These are phyloP conservation scores for Gaeumannomyces sp. DNA, from an alignment of 2,329 filamentous ascomycete species.

Conservation along the genomic window DNA sequence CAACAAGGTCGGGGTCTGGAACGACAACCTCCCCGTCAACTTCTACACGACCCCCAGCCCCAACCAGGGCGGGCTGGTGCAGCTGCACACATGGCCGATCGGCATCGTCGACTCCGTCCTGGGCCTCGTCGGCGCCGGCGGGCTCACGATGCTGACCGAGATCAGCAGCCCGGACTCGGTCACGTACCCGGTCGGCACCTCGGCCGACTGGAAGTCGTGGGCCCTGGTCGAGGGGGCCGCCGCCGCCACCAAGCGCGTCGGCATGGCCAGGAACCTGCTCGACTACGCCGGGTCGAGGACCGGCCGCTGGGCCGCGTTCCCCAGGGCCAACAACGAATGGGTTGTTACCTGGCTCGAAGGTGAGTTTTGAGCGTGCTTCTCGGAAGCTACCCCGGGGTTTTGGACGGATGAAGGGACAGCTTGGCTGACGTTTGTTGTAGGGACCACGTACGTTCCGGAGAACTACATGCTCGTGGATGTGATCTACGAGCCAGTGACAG, in stretches of 20 bases:
- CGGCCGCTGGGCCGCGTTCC: conserved; percentile 7
- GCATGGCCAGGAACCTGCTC: not conserved
- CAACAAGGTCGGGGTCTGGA: conserved; percentile 27
- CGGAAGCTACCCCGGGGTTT: too few species aligned
- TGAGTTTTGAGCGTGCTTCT: not conserved
- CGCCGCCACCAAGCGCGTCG: conserved; percentile 9
- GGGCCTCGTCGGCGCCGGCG: conserved; percentile 28
- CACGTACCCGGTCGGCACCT: conserved; percentile 20
- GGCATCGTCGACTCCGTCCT: conserved; percentile 30
- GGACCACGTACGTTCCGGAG: not conserved
- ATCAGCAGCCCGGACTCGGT: conserved; percentile 25
- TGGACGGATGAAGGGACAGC: not conserved
- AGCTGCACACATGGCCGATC: conserved; percentile 32
- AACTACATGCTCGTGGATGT: conserved; percentile 4
- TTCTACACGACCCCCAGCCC: conserved; percentile 22
- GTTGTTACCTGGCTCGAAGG: conserved; percentile 7
- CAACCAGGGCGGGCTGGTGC: conserved; percentile 20
- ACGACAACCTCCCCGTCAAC: conserved; percentile 16
- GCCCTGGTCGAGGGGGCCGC: conserved; percentile 17
- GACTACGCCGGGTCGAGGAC: conserved; percentile 1
- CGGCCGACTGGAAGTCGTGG: conserved; percentile 30
- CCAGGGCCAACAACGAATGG: not conserved
- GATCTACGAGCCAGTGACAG: not conserved
- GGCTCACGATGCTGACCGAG: conserved; percentile 26
- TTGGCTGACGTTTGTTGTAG: not conserved